Percentiles rank a stretch among this genome's conserved stretches.
Conservation (phyloP, 768 basidiomycete genomes). For the Leccinum obscurum region DNA sequence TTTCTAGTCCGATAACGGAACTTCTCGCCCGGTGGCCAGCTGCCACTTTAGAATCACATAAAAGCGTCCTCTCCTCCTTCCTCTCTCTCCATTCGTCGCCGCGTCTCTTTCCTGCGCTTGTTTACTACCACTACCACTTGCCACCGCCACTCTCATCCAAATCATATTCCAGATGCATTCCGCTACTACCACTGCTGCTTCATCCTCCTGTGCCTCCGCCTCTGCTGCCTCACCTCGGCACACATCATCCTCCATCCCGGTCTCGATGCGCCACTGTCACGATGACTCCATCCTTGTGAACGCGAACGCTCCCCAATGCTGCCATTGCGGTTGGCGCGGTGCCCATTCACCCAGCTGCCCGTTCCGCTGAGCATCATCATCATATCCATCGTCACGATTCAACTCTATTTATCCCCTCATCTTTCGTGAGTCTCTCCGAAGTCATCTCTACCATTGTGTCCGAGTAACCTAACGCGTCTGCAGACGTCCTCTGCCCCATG, state of each 20-base stretch:
- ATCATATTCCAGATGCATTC: conserved; percentile 21
- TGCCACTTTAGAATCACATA: conserved; percentile 28
- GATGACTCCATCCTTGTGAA: conserved; percentile 38
- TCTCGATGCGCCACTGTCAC: conserved; percentile 23
- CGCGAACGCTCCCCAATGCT: conserved; percentile 72
- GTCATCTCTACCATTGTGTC: background rate
- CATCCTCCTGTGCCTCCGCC: conserved; percentile 12
- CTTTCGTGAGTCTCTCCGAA: conserved; percentile 20
- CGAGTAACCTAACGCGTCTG: conserved; percentile 1
- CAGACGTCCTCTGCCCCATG: conserved; percentile 26
- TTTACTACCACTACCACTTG: background rate
- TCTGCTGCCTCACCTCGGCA: conserved; percentile 12
- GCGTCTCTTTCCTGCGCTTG: conserved; percentile 2
- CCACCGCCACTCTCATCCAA: background rate
- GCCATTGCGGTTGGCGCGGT: conserved; percentile 75
- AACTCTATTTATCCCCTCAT: conserved; percentile 30
- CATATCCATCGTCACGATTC: conserved; percentile 7
- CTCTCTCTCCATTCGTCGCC: conserved; percentile 2
- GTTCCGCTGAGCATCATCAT: conserved; percentile 47
- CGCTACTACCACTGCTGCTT: conserved; percentile 9
- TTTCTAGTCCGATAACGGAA: conserved; percentile 38
- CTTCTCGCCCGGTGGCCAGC: conserved; percentile 26
- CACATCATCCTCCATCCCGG: conserved; percentile 24
- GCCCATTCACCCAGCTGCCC: conserved; percentile 59
- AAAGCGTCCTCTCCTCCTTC: conserved; percentile 19